A percentile compares a stretch with the other conserved stretches of the same genome.
Conservation (phyloP, 345 rosid species). For the Orychophragmus violaceus region DNA sequence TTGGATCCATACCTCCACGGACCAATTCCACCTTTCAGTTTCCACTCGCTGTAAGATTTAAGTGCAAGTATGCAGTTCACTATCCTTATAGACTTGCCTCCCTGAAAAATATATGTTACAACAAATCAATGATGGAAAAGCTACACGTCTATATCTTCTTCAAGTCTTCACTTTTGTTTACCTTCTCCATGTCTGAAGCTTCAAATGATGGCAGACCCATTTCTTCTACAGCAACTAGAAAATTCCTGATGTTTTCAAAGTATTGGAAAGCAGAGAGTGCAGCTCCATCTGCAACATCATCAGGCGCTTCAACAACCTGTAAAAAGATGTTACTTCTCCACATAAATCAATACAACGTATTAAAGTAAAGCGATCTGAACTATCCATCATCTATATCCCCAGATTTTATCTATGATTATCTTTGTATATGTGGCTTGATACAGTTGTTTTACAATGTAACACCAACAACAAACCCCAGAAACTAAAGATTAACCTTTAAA, state of each 20-base stretch:
- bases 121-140: background rate
- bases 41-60: background rate
- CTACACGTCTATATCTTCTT: background rate
- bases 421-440: too few species aligned
- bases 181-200: background rate
- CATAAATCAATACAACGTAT: background rate
- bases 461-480: background rate
- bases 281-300: background rate
- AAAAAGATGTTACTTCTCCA: background rate
- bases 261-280: background rate
- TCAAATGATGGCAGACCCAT: background rate
- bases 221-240: background rate
- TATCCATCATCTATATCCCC: too few species aligned
- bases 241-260: background rate
- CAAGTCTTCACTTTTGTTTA: background rate
- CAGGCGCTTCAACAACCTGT: background rate
- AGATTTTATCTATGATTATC: too few species aligned
- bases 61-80: background rate
- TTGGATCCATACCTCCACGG: background rate
- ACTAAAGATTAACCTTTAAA: background rate
- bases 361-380: too few species aligned
- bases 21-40: background rate
- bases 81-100: background rate
- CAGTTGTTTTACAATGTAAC: background rate
- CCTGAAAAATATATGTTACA: background rate